Base-by-base conservation (phyloP, 257 asterid species). In the Plectranthus barbatus region DNA sequence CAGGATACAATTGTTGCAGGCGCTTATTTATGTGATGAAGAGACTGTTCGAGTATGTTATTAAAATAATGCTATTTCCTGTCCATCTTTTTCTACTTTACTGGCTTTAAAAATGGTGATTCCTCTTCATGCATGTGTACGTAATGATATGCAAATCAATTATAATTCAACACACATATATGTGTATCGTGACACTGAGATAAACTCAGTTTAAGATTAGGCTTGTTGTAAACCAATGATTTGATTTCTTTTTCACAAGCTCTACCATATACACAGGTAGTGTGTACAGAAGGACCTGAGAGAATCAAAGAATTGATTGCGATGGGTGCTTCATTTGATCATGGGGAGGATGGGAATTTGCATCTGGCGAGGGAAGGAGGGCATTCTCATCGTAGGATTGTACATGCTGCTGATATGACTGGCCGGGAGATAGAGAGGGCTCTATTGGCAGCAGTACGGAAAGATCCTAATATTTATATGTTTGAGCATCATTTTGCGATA, bases 261-360 rank as follows among this genome's bases (percentile, higher is more conserved):
- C 55, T 23, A 49, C 65, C 62, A 42, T 48, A 49, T 61, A 62
- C 70, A n/a, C 84, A 93, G 97, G 94, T 93, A 61, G 99, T 93
- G 59, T 93, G 99, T 64, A 90, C 99, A 7, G 99, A 93, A 80
- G 99, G 99, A 55, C 96, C 99, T 18, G 96, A 90, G 58, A 93
- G 99, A 77, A 87, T 93, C 67, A 84, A 78, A 66, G 97, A 93
- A 76, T 70, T 93, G 80, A 90, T 93, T 18, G 94, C 99, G n/a
- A 93, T 93, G 96, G 99, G 99, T 49, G 97, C 99, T 77, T 90
- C 99, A 14, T 93, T 93, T 70, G 97, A 93, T 76, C 97, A 93
- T 21, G 97, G 96, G 63, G 92, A 90, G 71, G 99, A 93, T 70
- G 99, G 99, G n/a, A 90, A 93, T 69, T 78, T 93, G 78, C 97